Evolutionary conservation across 345 rosid species (phyloP), one percentile per base, ranked within the genome.

Genomic region (Euphorbia tirucalli): DNA sequence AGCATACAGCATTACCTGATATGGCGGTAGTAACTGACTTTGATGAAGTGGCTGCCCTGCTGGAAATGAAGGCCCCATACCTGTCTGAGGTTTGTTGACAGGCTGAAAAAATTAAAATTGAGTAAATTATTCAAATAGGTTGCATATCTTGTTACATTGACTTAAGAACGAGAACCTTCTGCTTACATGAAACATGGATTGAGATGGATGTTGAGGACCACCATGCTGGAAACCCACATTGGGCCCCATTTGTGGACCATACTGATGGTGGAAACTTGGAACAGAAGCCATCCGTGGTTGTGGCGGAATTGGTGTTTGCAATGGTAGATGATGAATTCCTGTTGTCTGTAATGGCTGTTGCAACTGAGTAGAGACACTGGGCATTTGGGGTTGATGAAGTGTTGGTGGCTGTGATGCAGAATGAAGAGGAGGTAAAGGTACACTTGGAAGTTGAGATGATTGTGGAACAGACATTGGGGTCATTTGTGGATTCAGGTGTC

Each of bases 131-230:
- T 77, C 60, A 41, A 74, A 55, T 15, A 56, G 19, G 37, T 39
- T 55, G 50, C 39, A 60, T 11, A 16, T 50, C 61, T 64, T 73
- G 35, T 59, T 39, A 19, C 39, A 75, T 49, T 48, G 13, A n/a
- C 50, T 48, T 30, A 31, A 32, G 65, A 80, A 65, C 21, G 39
- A 52, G 44, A 50, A 77, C 50, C 66, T 72, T 70, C 58, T 72
- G 68, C 96, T 88, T 77, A 95, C 98, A 81, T 86, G 97, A 87
- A 79, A 92, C 79, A 86, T 71, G 21, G 92, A 86, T 57, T 89
- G 96, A 65, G 91, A 83, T 69, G 58, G 82, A 83, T 87, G 94
- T 78, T 92, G 97, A 77, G 88, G 89, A 76, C 79, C 85, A 66
- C 86, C 79, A 69, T 85, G 93, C 70, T 88, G 97, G 78, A 83